Conservation (phyloP, 2,329 filamentous ascomycete genomes). For the Pseudocercospora cruenta region DNA sequence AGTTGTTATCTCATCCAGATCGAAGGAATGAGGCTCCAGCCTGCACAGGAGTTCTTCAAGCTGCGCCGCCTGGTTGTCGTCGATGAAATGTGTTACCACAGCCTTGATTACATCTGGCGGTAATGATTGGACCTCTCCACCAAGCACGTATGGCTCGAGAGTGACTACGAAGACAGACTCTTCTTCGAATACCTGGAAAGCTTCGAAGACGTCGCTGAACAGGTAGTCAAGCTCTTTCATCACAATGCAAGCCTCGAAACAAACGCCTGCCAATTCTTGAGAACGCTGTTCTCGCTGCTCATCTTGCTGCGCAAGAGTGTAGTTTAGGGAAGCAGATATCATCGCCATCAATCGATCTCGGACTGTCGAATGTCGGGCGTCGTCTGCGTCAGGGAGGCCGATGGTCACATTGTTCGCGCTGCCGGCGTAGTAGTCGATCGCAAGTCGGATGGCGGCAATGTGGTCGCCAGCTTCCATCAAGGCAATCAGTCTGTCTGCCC, state of each 20-base stretch:
- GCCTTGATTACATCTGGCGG: conserved; percentile 86
- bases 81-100: conserved; percentile 79
- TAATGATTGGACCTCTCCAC: conserved; percentile 71
- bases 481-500: conserved; percentile 90
- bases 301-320: conserved; percentile 72
- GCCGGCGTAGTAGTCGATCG: conserved; percentile 88
- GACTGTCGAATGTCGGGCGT: conserved; percentile 76
- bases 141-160: conserved; percentile 84
- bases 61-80: conserved; percentile 72
- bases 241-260: conserved; percentile 79
- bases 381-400: conserved; percentile 83
- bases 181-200: conserved; percentile 77
- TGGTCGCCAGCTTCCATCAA: conserved; percentile 98
- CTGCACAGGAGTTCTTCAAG: conserved; percentile 95
- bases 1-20: conserved; percentile 88
- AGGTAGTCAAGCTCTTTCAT: conserved; percentile 81
- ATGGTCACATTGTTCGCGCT: conserved; percentile 93
- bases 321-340: conserved; percentile 87
- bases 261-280: conserved; percentile 77
- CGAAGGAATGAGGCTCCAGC: conserved; percentile 85
- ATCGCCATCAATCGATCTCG: conserved; percentile 89
- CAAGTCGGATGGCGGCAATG: conserved; percentile 85
- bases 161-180: conserved; percentile 82
- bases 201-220: conserved; percentile 88
- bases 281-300: conserved; percentile 62